These are phyloP conservation scores for Cyclotella baltica DNA, from an alignment of 108 stramenopile species.

Conservation along the genomic window DNA sequence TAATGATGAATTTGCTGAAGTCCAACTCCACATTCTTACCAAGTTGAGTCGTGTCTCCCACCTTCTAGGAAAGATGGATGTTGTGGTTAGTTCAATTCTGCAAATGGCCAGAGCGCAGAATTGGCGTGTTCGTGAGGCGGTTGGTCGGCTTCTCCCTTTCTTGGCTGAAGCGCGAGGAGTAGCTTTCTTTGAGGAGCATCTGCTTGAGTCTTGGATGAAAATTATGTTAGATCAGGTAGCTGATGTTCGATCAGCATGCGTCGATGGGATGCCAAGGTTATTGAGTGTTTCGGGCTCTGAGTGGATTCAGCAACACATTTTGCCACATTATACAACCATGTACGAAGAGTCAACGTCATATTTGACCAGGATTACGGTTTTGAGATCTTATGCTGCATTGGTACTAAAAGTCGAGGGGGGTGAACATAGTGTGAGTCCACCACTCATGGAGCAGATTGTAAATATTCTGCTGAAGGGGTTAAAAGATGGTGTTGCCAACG, in stretches of 20 bases:
- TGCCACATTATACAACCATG: slow-evolving; percentile 75
- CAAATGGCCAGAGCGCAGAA: slow-evolving; percentile 87
- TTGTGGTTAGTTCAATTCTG: slow-evolving; percentile 79
- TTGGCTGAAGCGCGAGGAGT: slow-evolving; percentile 87
- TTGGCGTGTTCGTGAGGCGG: slow-evolving; percentile 89
- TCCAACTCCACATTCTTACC: slow-evolving; percentile 87
- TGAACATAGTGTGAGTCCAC: slow-evolving; percentile 59
- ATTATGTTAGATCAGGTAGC: slow-evolving; percentile 87
- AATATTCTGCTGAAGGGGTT: slow-evolving; percentile 67
- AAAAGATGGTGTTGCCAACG: slow-evolving; percentile 85
- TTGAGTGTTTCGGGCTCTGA: slow-evolving; percentile 78
- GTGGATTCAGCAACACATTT: slow-evolving; percentile 77
- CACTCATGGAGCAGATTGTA: slow-evolving; percentile 58
- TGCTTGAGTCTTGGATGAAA: slow-evolving; percentile 87
- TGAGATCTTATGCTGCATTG: slow-evolving; percentile 71
- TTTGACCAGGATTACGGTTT: slow-evolving; percentile 83
- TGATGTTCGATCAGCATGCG: slow-evolving; percentile 75
- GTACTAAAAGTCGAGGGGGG: slow-evolving; percentile 49
- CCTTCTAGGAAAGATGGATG: slow-evolving; percentile 81
- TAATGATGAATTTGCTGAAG: slow-evolving; percentile 91
- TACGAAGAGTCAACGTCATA: slow-evolving; percentile 78
- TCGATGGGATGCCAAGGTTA: slow-evolving; percentile 75
- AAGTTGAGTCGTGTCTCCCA: slow-evolving; percentile 84
- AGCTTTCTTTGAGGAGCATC: slow-evolving; percentile 75
- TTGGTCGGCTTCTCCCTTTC: slow-evolving; percentile 77